These are phyloP conservation scores for Phoma herbarum DNA, from an alignment of 2,329 filamentous ascomycete genomes.

Conservation along the genomic window DNA sequence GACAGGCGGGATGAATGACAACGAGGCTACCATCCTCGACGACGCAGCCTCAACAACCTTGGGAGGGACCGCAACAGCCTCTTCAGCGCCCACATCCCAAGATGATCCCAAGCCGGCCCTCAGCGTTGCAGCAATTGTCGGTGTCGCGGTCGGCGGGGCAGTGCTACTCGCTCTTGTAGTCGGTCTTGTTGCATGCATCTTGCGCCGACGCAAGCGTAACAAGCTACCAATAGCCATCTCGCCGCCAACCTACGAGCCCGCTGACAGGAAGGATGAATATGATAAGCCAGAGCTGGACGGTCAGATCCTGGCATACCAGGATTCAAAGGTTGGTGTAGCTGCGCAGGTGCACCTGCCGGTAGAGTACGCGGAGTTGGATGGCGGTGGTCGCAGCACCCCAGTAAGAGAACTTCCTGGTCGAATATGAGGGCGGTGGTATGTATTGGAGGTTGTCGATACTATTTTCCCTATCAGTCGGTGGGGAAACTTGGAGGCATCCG, in stretches of 20 bases:
- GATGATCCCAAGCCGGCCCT: neutral
- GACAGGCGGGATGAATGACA: neutral
- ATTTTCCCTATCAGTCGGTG: neutral
- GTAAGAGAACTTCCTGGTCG: neutral
- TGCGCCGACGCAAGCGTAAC: neutral
- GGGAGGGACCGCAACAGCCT: neutral
- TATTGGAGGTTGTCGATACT: neutral
- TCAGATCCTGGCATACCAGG: neutral
- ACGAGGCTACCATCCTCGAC: neutral
- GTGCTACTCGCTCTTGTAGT: conserved; percentile 3
- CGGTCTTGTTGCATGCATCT: neutral
- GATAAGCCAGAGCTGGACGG: conserved; percentile 7
- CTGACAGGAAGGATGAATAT: neutral
- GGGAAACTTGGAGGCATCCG: neutral
- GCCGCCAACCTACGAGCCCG: neutral
- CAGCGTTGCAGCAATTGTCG: neutral
- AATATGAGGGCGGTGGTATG: too few relatives aligned
- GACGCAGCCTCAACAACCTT: neutral
- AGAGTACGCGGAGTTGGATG: conserved; percentile 5
- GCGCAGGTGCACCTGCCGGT: neutral
- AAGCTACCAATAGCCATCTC: neutral
- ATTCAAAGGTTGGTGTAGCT: neutral
- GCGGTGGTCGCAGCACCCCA: neutral
- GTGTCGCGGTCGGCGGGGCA: neutral
- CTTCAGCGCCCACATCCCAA: neutral